Evolutionary conservation across 441 rosid species (phyloP).

Genomic region (Biscutella laevigata): DNA sequence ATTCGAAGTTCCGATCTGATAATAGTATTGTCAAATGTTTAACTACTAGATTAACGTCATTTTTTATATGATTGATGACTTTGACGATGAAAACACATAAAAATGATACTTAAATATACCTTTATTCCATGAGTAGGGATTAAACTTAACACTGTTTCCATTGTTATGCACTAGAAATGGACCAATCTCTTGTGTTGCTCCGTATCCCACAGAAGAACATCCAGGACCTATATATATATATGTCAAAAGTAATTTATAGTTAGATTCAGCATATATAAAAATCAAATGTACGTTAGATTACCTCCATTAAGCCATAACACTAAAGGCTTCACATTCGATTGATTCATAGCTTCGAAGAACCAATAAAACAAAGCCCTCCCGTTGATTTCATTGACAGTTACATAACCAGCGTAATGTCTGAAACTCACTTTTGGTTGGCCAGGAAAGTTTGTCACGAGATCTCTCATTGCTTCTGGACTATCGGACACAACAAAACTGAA

Average conservation of each 20-base stretch:
- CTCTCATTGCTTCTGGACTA: constrained; percentile 21
- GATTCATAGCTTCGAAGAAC: constrained; percentile 57
- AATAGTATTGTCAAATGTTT: too few relatives aligned
- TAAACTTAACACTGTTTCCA: constrained; percentile 44
- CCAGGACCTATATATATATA: constrained; percentile 61
- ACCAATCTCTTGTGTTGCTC: constrained; percentile 91
- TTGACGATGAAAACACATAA: too few relatives aligned
- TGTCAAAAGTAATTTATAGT: neutral
- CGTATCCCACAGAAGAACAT: constrained; percentile 88
- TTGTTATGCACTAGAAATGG: constrained; percentile 64
- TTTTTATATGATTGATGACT: too few relatives aligned
- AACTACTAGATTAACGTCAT: too few relatives aligned
- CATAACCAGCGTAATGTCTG: constrained; percentile 60
- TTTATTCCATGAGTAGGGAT: constrained; percentile 67
- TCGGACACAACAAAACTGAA: constrained; percentile 10
- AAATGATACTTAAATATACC: constrained; percentile 27
- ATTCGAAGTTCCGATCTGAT: too few relatives aligned
- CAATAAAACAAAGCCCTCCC: constrained; percentile 75
- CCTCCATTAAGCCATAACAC: constrained; percentile 93
- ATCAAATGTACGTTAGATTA: constrained; percentile 13
- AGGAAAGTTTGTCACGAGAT: constrained; percentile 52
- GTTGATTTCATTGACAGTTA: constrained; percentile 44
- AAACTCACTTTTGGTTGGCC: constrained; percentile 53
- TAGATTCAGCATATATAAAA: too few relatives aligned
- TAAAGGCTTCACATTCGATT: constrained; percentile 49